Evolutionary conservation across 1,284 basidiomycete species (phyloP).

Genomic region (Heterobasidion parviporum): DNA sequence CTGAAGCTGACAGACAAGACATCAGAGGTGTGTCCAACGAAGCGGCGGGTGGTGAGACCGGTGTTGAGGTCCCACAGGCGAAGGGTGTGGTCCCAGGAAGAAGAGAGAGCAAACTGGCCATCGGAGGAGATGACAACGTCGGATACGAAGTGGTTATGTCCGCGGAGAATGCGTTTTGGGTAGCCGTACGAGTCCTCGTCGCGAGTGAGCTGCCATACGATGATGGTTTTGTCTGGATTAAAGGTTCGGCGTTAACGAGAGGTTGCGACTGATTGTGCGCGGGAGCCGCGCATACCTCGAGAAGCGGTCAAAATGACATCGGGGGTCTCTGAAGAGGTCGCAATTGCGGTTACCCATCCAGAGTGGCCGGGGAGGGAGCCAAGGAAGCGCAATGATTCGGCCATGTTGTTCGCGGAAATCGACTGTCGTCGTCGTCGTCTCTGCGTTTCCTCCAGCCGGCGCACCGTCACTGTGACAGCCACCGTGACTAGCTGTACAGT

Average conservation of each 20-base stretch:
- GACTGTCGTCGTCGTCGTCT: conserved; percentile 28
- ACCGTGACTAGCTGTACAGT: conserved; percentile 46
- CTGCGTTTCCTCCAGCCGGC: conserved; percentile 10
- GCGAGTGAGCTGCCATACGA: conserved; percentile 98
- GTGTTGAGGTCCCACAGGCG: conserved; percentile 99
- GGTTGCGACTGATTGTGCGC: conserved; percentile 24
- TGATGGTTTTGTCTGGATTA: conserved; percentile 94
- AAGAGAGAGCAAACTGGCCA: conserved; percentile 98
- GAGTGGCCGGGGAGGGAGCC: conserved; percentile 93
- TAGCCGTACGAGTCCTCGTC: conserved; percentile 91
- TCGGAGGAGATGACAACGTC: conserved; percentile 99
- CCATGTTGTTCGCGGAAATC: conserved; percentile 40
- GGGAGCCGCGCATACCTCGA: conserved; percentile 51
- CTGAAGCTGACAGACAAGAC: conserved; percentile 98
- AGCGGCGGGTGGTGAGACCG: conserved; percentile 89
- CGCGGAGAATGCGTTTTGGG: conserved; percentile 96
- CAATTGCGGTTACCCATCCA: conserved; percentile 95
- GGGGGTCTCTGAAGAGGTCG: conserved; percentile 93
- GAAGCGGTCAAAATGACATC: conserved; percentile 97
- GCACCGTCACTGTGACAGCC: conserved; percentile 40
- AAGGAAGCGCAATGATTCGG: conserved; percentile 86
- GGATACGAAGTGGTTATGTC: conserved; percentile 99
- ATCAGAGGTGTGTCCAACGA: conserved; percentile 97
- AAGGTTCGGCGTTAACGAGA: conserved; percentile 6
- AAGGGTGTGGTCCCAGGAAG: conserved; percentile 99